Percentiles rank a stretch among this genome's conserved stretches.
Conservation (phyloP, 495 filamentous ascomycete genomes). For the Melanomma pulvis-pyrius region DNA sequence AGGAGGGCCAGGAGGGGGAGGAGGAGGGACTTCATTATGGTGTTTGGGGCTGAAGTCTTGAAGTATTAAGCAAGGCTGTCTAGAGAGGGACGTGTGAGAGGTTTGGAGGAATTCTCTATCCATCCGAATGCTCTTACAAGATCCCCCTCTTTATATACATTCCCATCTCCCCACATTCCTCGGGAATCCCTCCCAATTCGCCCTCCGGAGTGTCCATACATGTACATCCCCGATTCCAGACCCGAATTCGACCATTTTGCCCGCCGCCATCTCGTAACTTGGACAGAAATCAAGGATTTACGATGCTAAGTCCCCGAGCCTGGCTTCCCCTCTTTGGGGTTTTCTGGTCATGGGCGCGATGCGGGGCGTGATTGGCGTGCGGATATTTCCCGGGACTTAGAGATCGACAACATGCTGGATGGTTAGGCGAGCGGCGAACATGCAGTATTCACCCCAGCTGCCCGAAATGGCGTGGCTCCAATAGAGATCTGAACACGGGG, state of each 20-base stretch:
- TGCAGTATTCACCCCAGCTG: not conserved
- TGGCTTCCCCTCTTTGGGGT: not conserved
- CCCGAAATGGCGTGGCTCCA: not conserved
- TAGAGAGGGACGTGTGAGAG: not conserved
- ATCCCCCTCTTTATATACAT: not conserved
- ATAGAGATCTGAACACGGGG: not conserved
- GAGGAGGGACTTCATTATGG: constrained; percentile 33
- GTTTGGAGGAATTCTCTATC: not conserved
- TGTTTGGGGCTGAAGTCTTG: not conserved
- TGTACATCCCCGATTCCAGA: not conserved
- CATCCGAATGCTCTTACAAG: not conserved
- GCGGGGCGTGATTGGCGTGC: not conserved
- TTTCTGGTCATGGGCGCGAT: not conserved
- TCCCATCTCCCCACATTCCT: not conserved
- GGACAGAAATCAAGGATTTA: not conserved
- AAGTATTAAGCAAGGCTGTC: not conserved
- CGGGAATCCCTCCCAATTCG: not conserved
- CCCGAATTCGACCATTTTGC: not conserved
- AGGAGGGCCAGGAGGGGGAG: constrained; percentile 30
- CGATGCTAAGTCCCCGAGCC: not conserved
- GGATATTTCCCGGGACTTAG: not conserved
- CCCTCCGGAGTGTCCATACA: not conserved
- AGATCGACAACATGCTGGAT: not conserved
- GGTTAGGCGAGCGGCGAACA: not conserved
- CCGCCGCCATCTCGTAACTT: not conserved